Percentiles rank a stretch among this genome's conserved stretches.
phyloP scores from a whole-genome alignment of 78 protist genomes.

The Dictyostelium purpureum region DNA sequence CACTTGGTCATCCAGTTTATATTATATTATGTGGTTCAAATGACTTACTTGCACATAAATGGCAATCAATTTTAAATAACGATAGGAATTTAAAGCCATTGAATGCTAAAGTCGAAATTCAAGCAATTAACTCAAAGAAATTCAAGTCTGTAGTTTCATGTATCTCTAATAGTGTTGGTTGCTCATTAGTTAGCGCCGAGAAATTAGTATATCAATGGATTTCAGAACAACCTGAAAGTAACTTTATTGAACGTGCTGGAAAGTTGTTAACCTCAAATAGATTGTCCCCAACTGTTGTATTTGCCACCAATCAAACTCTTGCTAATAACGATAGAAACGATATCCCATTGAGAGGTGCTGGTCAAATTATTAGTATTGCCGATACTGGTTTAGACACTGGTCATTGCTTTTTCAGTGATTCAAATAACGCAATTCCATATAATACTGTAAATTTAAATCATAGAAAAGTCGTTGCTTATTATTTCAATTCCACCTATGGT shows the following conservation, averaged over 20 bases:
- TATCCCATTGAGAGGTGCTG: slow-evolving; percentile 39
- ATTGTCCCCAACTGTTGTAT: slow-evolving; percentile 19
- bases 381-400: slow-evolving; percentile 68
- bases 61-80: not conserved
- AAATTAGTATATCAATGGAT: slow-evolving; percentile 36
- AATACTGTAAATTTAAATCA: slow-evolving; percentile 31
- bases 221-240: slow-evolving; percentile 2
- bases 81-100: not conserved
- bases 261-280: not conserved
- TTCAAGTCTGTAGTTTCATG: not conserved
- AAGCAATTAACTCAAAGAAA: not conserved
- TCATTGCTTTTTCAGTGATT: slow-evolving; percentile 62
- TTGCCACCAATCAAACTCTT: not conserved
- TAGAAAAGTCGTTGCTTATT: slow-evolving; percentile 50
- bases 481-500: not conserved
- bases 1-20: not conserved
- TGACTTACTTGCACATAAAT: not conserved
- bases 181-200: not conserved
- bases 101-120: not conserved
- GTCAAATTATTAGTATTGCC: slow-evolving; percentile 58
- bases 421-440: slow-evolving; percentile 25
- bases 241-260: not conserved
- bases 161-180: no score
- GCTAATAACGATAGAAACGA: not conserved
- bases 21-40: not conserved